Evolutionary conservation across 2,329 filamentous ascomycete species (phyloP), one percentile per base, ranked within the genome.

Genomic region (Colletotrichum sp.): DNA sequence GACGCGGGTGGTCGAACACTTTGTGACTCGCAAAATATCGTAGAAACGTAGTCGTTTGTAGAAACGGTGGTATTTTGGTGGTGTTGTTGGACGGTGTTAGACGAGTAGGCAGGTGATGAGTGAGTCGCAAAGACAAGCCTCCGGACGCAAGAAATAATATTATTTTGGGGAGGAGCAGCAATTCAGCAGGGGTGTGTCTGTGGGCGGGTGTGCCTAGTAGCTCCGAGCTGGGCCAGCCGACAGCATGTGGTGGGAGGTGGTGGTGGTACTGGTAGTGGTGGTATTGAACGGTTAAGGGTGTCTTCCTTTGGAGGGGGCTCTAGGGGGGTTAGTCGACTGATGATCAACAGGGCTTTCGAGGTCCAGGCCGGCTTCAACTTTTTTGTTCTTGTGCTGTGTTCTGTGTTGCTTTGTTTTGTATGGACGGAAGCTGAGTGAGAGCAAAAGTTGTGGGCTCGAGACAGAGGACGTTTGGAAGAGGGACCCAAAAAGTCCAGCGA

Each of bases 1-100:
- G 78, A 81, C 81, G 80, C 66, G 79, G 76, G 71, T 73, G 39
- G 76, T 60, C 77, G 67, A 70, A 77, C 73, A 69, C 73, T 75
- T 73, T 76, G 32, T 76, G 36, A 65, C 78, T 79, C 74, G 78
- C 77, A 80, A 79, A 71, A 80, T 77, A 80, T 79, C 75, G 78
- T 67, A 75, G 39, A 61, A 32, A n/a, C 30, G 48, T 57, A 26
- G 48, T 72, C 10, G 59, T 72, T 69, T 13, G 73, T 48, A 32
- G 66, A 60, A 24, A 48, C 18, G 48, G 69, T 36, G 9, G 69
- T 69, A 36, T 43, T 36, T 32, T 36, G 61, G 69, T 67, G 16
- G 61, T 65, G 36, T 43, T 72, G 72, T 71, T 77, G 59, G 67
- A 66, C 26, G 69, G 66, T 67, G 67, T 57, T 73, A 36, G 57